Conservation (phyloP, 1,284 basidiomycete genomes). For the Stygiomarasmius scandens region DNA sequence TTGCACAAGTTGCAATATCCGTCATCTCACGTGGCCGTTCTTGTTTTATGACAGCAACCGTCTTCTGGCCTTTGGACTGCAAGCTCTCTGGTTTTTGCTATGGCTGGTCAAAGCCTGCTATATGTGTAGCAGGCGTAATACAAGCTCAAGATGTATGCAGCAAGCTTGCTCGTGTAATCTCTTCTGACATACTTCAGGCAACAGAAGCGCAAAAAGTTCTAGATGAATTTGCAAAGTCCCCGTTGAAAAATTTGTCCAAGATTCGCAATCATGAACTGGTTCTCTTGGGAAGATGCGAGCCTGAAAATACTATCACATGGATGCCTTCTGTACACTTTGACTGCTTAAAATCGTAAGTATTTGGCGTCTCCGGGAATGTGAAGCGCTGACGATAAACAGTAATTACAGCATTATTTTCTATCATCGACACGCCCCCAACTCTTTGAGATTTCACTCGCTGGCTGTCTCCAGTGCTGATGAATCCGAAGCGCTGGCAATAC, state of each 20-base stretch:
- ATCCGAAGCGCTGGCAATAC: conserved; percentile 9
- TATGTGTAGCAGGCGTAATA: conserved; percentile 50
- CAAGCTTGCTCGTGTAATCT: neutral
- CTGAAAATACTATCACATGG: conserved; percentile 8
- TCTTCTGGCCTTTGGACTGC: conserved; percentile 60
- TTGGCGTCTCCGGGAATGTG: conserved; percentile 10
- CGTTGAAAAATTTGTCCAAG: conserved; percentile 28
- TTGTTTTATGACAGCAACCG: conserved; percentile 24
- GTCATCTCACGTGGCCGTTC: neutral
- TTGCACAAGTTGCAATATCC: neutral
- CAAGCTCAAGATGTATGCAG: neutral
- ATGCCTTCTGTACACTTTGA: conserved; percentile 21
- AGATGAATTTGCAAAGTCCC: conserved; percentile 1
- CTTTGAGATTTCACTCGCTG: conserved; percentile 60
- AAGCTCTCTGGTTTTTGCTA: conserved; percentile 48
- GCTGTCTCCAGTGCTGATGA: conserved; percentile 37
- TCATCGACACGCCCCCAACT: conserved; percentile 45
- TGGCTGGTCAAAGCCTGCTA: conserved; percentile 49
- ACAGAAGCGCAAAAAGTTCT: neutral
- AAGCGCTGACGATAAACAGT: conserved; percentile 24
- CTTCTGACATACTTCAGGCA: conserved; percentile 18
- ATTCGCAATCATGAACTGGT: conserved; percentile 31
- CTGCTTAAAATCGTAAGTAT: conserved; percentile 9
- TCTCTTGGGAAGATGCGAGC: conserved; percentile 35
- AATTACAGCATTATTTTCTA: conserved; percentile 49